phyloP scores from a whole-genome alignment of 1,139 yeast species.

The Blastobotrys buckinghamii region DNA sequence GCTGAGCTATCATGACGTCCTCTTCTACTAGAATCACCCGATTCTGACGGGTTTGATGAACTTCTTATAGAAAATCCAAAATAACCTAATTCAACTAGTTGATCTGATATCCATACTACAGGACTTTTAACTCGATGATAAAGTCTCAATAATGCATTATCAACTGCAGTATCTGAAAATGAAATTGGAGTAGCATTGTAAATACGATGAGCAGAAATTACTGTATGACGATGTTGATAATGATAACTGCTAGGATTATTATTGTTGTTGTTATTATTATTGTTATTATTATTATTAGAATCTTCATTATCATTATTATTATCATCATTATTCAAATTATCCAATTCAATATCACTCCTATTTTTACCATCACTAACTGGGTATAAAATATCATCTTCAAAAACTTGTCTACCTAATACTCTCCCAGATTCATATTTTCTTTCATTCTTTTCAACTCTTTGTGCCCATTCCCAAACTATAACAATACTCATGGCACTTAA shows the following conservation, averaged over 20 bases:
- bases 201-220: slow-evolving; percentile 1
- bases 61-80: slow-evolving; percentile 4
- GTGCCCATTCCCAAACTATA: slow-evolving; percentile 83
- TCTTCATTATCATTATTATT: not conserved
- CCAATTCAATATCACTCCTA: not conserved
- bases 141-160: not conserved
- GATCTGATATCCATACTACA: slow-evolving; percentile 15
- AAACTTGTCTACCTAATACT: slow-evolving; percentile 66
- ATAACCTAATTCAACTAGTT: slow-evolving; percentile 14
- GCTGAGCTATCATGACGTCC: not conserved
- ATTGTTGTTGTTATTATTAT: not conserved
- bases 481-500: slow-evolving; percentile 65
- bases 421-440: slow-evolving; percentile 62
- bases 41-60: not conserved
- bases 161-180: slow-evolving; percentile 3
- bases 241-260: not conserved
- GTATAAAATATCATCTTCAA: slow-evolving; percentile 50
- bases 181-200: slow-evolving; percentile 3
- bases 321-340: not conserved
- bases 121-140: slow-evolving; percentile 10
- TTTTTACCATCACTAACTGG: slow-evolving; percentile 1
- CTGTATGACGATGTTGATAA: not conserved
- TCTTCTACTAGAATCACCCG: not conserved
- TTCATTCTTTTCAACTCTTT: slow-evolving; percentile 53
- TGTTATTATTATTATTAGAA: not conserved